Percentiles rank a stretch among this genome's conserved stretches.
Evolutionary conservation across 257 asterid genomes (phyloP).

Genomic region (Handroanthus guayacan): DNA sequence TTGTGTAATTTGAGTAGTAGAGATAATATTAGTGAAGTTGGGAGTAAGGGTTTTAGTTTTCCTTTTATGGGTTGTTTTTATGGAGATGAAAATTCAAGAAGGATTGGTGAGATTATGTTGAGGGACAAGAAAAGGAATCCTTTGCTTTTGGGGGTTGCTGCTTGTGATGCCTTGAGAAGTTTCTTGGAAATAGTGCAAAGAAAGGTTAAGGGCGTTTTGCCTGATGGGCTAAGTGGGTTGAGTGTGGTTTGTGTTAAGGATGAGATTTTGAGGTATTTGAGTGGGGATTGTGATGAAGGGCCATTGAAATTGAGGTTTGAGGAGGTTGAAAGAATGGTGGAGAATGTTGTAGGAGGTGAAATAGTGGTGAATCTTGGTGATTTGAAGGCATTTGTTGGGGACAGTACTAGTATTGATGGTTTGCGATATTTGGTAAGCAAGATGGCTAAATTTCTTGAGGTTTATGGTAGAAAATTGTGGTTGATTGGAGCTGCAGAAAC

Average conservation of each 20-base stretch:
- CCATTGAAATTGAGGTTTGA: conserved; percentile 56
- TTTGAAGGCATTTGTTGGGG: conserved; percentile 49
- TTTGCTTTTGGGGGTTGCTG: conserved; percentile 71
- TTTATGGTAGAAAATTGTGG: conserved; percentile 61
- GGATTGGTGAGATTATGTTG: conserved; percentile 70
- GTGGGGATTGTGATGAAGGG: conserved; percentile 60
- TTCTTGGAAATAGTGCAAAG: conserved; percentile 60
- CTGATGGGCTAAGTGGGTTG: conserved; percentile 59
- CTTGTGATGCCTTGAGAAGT: conserved; percentile 54
- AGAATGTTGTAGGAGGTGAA: conserved; percentile 45
- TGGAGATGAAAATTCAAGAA: conserved; percentile 65
- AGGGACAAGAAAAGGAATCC: conserved; percentile 67
- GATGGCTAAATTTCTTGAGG: conserved; percentile 52
- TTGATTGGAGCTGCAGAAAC: conserved; percentile 67
- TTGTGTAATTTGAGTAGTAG: conserved; percentile 53
- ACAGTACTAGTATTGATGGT: conserved; percentile 46
- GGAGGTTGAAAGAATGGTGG: conserved; percentile 53
- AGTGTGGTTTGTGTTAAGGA: conserved; percentile 57
- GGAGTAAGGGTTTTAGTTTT: conserved; percentile 56
- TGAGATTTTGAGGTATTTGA: conserved; percentile 59
- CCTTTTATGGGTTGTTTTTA: conserved; percentile 71
- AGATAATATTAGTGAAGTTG: conserved; percentile 34
- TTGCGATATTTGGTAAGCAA: conserved; percentile 53
- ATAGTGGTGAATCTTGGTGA: conserved; percentile 74
- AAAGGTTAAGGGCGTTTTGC: conserved; percentile 47